A percentile compares a stretch with the other conserved stretches of the same genome.
Conservation (phyloP, 371 early-diverging fungal genomes). For the Zychaea mexicana region DNA sequence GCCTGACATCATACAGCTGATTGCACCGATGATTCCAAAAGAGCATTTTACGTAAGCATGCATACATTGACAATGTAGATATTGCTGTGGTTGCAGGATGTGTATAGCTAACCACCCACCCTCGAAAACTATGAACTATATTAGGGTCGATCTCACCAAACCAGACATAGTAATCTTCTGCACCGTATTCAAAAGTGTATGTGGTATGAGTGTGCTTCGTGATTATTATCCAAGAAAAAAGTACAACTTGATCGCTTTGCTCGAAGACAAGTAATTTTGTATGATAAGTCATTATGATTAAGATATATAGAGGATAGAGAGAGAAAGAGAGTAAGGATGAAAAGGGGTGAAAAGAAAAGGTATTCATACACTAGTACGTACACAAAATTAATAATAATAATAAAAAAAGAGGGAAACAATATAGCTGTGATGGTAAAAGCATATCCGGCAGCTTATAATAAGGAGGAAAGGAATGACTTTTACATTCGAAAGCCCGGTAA, state of each 20-base stretch:
- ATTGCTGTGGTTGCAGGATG: too few relatives aligned
- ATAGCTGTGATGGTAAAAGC: neutral
- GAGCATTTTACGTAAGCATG: conserved; percentile 34
- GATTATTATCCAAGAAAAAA: conserved; percentile 49
- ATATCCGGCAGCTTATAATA: neutral
- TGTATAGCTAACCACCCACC: too few relatives aligned
- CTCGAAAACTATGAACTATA: neutral
- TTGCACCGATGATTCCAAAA: conserved; percentile 47
- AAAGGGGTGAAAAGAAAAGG: neutral
- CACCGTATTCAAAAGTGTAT: conserved; percentile 58
- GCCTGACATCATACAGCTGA: conserved; percentile 35
- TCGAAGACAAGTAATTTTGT: conserved; percentile 8
- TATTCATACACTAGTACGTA: conserved; percentile 4
- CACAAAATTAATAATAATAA: neutral
- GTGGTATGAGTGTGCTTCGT: conserved; percentile 46
- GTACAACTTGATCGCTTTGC: conserved; percentile 38
- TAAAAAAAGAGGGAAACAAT: neutral
- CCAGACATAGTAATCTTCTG: conserved; percentile 52
- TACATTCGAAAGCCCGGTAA: neutral
- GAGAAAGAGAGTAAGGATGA: neutral
- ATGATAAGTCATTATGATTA: neutral
- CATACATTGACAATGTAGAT: too few relatives aligned
- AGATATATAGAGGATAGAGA: conserved; percentile 2
- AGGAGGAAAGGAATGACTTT: neutral
- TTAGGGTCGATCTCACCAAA: conserved; percentile 45